These are phyloP conservation scores for Globisporangium canariense DNA, from an alignment of 352 stramenopile genomes.

Conservation along the genomic window DNA sequence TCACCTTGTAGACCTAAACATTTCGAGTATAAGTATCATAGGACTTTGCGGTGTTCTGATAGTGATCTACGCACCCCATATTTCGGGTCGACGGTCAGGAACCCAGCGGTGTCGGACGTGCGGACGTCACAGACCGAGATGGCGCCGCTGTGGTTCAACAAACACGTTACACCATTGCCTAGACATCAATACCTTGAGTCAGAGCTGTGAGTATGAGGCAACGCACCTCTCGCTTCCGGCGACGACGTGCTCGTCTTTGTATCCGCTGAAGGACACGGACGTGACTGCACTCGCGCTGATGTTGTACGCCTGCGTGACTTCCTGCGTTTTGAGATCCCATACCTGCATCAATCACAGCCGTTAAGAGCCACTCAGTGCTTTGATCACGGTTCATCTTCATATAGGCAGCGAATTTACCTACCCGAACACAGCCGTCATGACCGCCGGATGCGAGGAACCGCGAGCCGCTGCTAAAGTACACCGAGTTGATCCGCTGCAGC, in stretches of 20 bases:
- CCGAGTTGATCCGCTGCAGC: conserved; percentile 47
- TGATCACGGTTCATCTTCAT: background rate
- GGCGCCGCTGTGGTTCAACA: conserved; percentile 31
- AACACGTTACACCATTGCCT: background rate
- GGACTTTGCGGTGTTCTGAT: too few relatives aligned
- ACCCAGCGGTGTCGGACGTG: conserved; percentile 42
- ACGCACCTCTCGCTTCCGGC: conserved; percentile 58
- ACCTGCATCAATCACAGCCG: conserved; percentile 21
- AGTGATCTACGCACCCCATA: conserved; percentile 24
- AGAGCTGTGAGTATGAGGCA: background rate
- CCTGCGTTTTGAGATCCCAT: conserved; percentile 76
- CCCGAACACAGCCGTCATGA: conserved; percentile 50
- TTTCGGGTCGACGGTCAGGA: conserved; percentile 43
- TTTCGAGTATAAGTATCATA: background rate
- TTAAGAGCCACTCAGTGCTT: background rate
- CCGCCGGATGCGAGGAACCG: conserved; percentile 62
- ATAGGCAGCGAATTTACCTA: conserved; percentile 6
- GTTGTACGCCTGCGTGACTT: conserved; percentile 61
- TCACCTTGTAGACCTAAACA: conserved; percentile 48
- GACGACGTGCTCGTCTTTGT: conserved; percentile 73
- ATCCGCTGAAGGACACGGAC: conserved; percentile 61
- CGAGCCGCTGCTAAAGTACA: conserved; percentile 72
- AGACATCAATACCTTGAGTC: background rate
- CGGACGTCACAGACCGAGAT: conserved; percentile 68
- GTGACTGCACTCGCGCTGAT: conserved; percentile 62